Percentiles rank a stretch among this genome's conserved stretches.
phyloP scores from a whole-genome alignment of 1,284 basidiomycete genomes.

The Gomphus bonarii region DNA sequence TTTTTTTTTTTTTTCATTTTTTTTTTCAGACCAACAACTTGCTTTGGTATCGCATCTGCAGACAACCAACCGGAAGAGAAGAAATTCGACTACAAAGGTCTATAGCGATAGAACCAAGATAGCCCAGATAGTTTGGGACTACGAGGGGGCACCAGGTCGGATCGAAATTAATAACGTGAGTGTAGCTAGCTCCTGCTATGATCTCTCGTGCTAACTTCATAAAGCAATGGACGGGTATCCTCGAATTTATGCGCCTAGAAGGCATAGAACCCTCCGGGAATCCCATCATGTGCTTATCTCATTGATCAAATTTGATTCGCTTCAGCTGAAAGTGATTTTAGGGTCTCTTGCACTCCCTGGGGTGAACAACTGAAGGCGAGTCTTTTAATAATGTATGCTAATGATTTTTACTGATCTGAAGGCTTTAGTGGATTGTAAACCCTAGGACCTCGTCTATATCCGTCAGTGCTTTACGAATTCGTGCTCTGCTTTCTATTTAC shows the following conservation, averaged over 20 bases:
- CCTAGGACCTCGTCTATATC: conserved; percentile 76
- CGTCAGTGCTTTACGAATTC: conserved; percentile 34
- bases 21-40: too few relatives aligned
- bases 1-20: background rate
- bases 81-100: background rate
- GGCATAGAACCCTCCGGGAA: background rate
- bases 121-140: conserved; percentile 75
- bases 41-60: background rate
- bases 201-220: background rate
- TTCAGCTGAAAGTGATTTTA: background rate
- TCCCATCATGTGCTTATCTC: background rate
- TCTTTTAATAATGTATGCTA: background rate
- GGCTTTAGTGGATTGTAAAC: conserved; percentile 44
- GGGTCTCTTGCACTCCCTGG: background rate
- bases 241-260: background rate
- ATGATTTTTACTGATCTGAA: conserved; percentile 5
- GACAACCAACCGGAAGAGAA: background rate
- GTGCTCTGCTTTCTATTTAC: background rate
- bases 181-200: conserved; percentile 3
- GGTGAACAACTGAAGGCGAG: background rate
- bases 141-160: conserved; percentile 68
- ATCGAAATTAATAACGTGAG: conserved; percentile 71
- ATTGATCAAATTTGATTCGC: background rate
- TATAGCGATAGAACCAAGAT: conserved; percentile 27
- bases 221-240: background rate